Conservation (phyloP, 148 eudicot genomes). For the Euryodendron excelsum region DNA sequence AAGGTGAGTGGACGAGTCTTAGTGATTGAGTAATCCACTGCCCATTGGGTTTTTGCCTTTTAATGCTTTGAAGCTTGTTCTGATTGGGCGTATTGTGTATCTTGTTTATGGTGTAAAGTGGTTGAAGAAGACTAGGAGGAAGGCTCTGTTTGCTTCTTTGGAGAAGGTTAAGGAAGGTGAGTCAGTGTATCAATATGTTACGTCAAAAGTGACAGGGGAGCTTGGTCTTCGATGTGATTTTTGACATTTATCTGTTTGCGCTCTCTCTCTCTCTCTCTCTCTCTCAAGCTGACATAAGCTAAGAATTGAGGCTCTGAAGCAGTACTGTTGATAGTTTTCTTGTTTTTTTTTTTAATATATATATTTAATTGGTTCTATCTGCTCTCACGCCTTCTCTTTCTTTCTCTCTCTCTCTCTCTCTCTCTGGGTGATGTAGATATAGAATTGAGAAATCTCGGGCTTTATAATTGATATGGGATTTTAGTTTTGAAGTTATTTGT, state of each 20-base stretch:
- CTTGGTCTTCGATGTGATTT: not conserved
- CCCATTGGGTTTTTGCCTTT: not conserved
- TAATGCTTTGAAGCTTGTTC: not conserved
- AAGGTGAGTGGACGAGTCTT: slow-evolving; percentile 47
- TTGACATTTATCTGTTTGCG: not conserved
- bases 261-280: not conserved
- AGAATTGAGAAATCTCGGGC: too few species aligned
- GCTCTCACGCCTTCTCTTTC: too few species aligned
- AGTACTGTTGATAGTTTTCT: not conserved
- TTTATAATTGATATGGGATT: not conserved
- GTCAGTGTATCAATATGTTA: not conserved
- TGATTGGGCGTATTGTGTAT: not conserved
- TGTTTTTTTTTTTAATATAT: too few species aligned
- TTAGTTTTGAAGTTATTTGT: slow-evolving; percentile 3
- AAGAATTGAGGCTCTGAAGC: slow-evolving; percentile 3
- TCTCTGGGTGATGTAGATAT: too few species aligned
- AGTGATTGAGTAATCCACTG: not conserved
- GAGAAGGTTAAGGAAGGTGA: slow-evolving; percentile 85
- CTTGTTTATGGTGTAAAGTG: slow-evolving; percentile 42
- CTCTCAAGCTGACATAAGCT: not conserved
- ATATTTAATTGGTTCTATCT: too few species aligned
- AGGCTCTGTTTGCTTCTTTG: slow-evolving; percentile 75
- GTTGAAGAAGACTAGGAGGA: slow-evolving; percentile 78
- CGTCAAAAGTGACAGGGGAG: not conserved
- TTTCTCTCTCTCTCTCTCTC: too few species aligned